Percentiles rank a stretch among this genome's conserved stretches.
Evolutionary conservation across 768 basidiomycete species (phyloP).

Genomic region (Hypsizygus marmoreus): DNA sequence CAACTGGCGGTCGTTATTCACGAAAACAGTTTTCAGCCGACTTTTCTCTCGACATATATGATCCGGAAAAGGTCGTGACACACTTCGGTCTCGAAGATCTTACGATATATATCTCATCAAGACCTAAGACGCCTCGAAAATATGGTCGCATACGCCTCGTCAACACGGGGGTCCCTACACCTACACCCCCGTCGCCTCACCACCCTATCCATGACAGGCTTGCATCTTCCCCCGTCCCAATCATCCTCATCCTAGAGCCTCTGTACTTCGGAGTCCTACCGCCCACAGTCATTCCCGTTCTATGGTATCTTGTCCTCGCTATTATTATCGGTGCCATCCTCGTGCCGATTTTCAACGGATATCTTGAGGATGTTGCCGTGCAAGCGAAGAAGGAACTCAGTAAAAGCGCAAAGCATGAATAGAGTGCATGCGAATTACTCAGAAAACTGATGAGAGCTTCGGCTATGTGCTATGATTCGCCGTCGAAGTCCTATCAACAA

Average conservation of each 20-base stretch:
- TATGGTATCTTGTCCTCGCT: slow-evolving; percentile 30
- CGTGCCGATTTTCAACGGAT: slow-evolving; percentile 23
- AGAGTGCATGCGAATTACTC: background rate
- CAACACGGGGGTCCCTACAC: slow-evolving; percentile 53
- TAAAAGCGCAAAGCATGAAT: slow-evolving; percentile 8
- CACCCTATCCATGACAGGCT: too few relatives aligned
- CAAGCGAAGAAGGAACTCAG: slow-evolving; percentile 25
- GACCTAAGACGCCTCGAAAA: too few relatives aligned
- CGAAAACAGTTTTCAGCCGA: slow-evolving; percentile 46
- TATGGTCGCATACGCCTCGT: slow-evolving; percentile 29
- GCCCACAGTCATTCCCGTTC: slow-evolving; percentile 44
- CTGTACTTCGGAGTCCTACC: slow-evolving; percentile 61
- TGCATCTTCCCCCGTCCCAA: slow-evolving; percentile 50
- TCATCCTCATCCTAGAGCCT: slow-evolving; percentile 60
- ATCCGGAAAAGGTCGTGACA: slow-evolving; percentile 30
- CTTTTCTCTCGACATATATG: slow-evolving; percentile 40
- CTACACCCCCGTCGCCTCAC: slow-evolving; percentile 23
- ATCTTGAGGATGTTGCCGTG: slow-evolving; percentile 26
- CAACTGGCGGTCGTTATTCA: background rate
- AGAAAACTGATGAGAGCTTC: background rate
- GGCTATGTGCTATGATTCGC: background rate
- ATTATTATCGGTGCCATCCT: slow-evolving; percentile 23
- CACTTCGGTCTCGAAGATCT: slow-evolving; percentile 13
- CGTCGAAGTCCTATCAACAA: too few relatives aligned
- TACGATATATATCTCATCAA: too few relatives aligned